Evolutionary conservation across 805 yeast genomes (phyloP).

Genomic region (Lipomyces anomalus): DNA sequence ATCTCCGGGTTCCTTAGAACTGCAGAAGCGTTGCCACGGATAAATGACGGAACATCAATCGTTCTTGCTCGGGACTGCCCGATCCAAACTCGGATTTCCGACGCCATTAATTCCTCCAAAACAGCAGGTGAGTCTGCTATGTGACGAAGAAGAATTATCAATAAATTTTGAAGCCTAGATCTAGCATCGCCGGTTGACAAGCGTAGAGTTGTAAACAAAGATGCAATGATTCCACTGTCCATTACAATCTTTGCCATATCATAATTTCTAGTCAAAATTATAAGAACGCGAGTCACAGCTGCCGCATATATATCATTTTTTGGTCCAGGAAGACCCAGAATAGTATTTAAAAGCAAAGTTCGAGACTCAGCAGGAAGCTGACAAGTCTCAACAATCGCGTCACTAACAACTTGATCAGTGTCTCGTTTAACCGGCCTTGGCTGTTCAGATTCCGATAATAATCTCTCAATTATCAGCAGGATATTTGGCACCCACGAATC

Average conservation of each 20-base stretch:
- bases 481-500: conserved; percentile 55
- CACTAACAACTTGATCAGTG: conserved; percentile 9
- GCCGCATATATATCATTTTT: conserved; percentile 45
- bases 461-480: conserved; percentile 49
- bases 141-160: conserved; percentile 55
- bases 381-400: conserved; percentile 11
- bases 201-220: conserved; percentile 43
- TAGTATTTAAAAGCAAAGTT: conserved; percentile 38
- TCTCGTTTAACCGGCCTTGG: conserved; percentile 35
- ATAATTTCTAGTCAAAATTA: conserved; percentile 48
- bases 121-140: conserved; percentile 57
- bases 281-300: conserved; percentile 50
- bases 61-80: conserved; percentile 24
- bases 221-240: conserved; percentile 43
- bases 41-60: conserved; percentile 35
- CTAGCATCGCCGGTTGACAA: conserved; percentile 36
- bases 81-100: conserved; percentile 47
- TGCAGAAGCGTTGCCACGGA: conserved; percentile 19
- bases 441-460: conserved; percentile 48
- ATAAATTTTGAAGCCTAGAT: conserved; percentile 41
- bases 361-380: conserved; percentile 26
- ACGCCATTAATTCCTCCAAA: conserved; percentile 44
- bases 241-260: conserved; percentile 39
- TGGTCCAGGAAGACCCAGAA: conserved; percentile 41
- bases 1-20: conserved; percentile 44